Percentiles rank a stretch among this genome's conserved stretches.
phyloP scores from a whole-genome alignment of 352 stramenopile species.

The Hyaloperonospora brassicae region DNA sequence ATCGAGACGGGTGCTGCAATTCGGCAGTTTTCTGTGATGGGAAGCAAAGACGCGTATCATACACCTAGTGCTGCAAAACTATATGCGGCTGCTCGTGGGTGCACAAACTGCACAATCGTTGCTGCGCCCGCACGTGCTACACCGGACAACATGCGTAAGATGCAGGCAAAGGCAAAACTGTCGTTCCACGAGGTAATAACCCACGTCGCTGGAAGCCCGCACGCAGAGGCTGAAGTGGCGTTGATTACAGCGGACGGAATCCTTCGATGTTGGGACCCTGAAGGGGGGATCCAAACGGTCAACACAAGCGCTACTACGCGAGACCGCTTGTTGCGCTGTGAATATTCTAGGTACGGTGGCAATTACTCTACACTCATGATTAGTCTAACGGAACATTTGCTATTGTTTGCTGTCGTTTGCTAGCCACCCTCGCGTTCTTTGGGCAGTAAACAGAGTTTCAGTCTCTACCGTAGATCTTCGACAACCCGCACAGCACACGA shows the following conservation, averaged over 20 bases:
- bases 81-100: slow-evolving; percentile 36
- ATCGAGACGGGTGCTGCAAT: slow-evolving; percentile 52
- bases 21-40: slow-evolving; percentile 55
- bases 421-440: slow-evolving; percentile 70
- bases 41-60: slow-evolving; percentile 33
- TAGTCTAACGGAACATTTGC: no score
- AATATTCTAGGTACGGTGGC: slow-evolving; percentile 56
- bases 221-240: slow-evolving; percentile 49
- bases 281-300: slow-evolving; percentile 33
- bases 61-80: slow-evolving; percentile 25
- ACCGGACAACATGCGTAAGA: slow-evolving; percentile 15
- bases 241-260: slow-evolving; percentile 43
- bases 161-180: slow-evolving; percentile 40
- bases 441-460: slow-evolving; percentile 36
- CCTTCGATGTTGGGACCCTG: slow-evolving; percentile 44
- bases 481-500: slow-evolving; percentile 21
- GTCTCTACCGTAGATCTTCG: slow-evolving; percentile 48
- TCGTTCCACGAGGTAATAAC: slow-evolving; percentile 48
- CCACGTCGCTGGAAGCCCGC: slow-evolving; percentile 56
- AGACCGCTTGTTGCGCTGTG: slow-evolving; percentile 47
- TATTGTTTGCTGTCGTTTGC: no score
- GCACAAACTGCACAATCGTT: slow-evolving; percentile 34
- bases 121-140: slow-evolving; percentile 19
- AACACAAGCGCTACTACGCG: slow-evolving; percentile 15
- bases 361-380: no score